phyloP scores from a whole-genome alignment of 2,329 filamentous ascomycete species.

The Coniella lustricola region DNA sequence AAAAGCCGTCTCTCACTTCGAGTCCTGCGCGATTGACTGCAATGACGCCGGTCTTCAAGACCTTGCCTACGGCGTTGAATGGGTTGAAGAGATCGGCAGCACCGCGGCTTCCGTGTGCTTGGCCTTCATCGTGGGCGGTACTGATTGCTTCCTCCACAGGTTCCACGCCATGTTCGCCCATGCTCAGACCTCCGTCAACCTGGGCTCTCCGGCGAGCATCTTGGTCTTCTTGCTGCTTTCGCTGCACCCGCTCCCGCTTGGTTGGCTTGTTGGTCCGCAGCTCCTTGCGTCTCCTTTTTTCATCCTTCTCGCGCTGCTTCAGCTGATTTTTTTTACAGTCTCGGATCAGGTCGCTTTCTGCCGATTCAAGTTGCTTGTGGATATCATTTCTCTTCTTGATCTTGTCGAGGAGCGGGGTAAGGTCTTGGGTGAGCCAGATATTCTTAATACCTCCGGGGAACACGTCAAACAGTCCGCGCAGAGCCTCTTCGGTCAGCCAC shows the following conservation, averaged over 20 bases:
- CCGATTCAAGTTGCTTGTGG: slow-evolving; percentile 65
- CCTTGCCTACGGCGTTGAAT: slow-evolving; percentile 41
- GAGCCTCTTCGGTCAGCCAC: slow-evolving; percentile 78
- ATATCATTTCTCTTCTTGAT: slow-evolving; percentile 67
- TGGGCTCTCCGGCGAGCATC: slow-evolving; percentile 45
- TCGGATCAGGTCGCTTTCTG: slow-evolving; percentile 79
- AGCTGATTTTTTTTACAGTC: slow-evolving; percentile 71
- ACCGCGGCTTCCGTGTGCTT: slow-evolving; percentile 12
- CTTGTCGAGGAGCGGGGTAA: slow-evolving; percentile 76
- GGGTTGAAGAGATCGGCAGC: neutral
- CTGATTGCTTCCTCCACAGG: slow-evolving; percentile 30
- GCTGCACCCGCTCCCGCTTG: slow-evolving; percentile 43
- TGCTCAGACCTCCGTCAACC: slow-evolving; percentile 39
- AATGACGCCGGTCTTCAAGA: slow-evolving; percentile 38
- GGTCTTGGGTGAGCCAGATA: slow-evolving; percentile 92
- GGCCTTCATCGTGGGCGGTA: slow-evolving; percentile 20
- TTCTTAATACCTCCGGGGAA: slow-evolving; percentile 93
- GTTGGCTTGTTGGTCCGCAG: slow-evolving; percentile 40
- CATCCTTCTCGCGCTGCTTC: slow-evolving; percentile 57
- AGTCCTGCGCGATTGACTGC: slow-evolving; percentile 36
- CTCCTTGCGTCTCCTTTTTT: slow-evolving; percentile 55
- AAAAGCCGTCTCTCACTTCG: slow-evolving; percentile 38
- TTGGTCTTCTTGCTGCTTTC: slow-evolving; percentile 40
- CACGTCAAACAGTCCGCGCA: slow-evolving; percentile 83
- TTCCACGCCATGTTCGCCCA: slow-evolving; percentile 43